Base-by-base conservation (phyloP, 2,329 filamentous ascomycete species). In the Nothophoma quercina region DNA sequence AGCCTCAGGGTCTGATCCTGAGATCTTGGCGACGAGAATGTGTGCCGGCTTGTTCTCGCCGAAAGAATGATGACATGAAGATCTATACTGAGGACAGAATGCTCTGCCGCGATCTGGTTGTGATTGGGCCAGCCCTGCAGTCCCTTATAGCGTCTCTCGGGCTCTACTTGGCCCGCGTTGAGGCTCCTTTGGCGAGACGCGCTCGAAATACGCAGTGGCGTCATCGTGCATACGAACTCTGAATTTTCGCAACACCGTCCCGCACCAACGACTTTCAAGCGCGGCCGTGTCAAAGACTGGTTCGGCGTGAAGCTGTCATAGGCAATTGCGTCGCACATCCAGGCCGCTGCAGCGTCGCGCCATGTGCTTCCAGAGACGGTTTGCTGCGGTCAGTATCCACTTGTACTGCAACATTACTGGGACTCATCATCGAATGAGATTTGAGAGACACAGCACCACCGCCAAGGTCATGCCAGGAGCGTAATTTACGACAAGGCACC, bases 261-360 rank as follows among this genome's bases (percentile, higher is more conserved):
- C 60, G 64, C 62, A 62, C 49, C 61, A 45, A 58, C 58, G 49
- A 26, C 29, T 55, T 28, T 51, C 59, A 56, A 64, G 63, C 67
- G 66, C 65, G 64, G 67, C 63, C 67, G 68, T 64, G 30, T 40
- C 54, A 59, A 56, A 36, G 44, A 58, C 54, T 61, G 52, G 56
- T 45, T 41, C 30, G 51, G 60, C 56, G 59, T 60, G 58, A 55
- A 56, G 55, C 55, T 54, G 53, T 44, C 50, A 51, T 44, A 40
- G 47, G 26, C 53, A 55, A 46, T 45, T 50, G 43, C n/a, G 40
- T n/a, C 53, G 53, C 51, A 53, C 26, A 51, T 54, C 43, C 44
- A 54, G 41, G 51, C 26, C 38, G 25, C 36, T 32, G 35, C 36
- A 52, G 40, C 34, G 34, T n/a, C 40, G 40, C 40, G 33, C 35